Percentiles rank a stretch among this genome's conserved stretches.
Conservation (phyloP, 1,284 basidiomycete species). For the Trametes polyzona region DNA sequence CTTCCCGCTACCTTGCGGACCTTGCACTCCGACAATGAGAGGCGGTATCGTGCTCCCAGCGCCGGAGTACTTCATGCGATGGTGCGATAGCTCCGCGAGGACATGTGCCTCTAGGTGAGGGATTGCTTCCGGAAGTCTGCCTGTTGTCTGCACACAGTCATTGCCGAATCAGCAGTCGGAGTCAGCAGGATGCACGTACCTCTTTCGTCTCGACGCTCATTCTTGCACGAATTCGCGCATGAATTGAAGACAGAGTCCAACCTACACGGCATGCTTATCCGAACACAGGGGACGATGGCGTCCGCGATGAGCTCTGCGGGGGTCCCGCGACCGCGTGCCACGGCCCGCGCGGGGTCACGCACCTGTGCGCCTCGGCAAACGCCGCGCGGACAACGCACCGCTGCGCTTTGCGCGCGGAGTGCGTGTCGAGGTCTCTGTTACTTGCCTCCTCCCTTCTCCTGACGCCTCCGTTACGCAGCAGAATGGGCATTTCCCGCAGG, state of each 20-base stretch:
- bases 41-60: slow-evolving; percentile 39
- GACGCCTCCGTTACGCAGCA: too few species aligned
- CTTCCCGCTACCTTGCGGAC: slow-evolving; percentile 88
- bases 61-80: slow-evolving; percentile 25
- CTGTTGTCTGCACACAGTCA: neutral
- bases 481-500: too few species aligned
- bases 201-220: neutral
- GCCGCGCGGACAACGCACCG: slow-evolving; percentile 6
- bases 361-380: slow-evolving; percentile 6
- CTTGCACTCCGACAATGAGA: slow-evolving; percentile 82
- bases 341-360: neutral
- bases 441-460: too few species aligned
- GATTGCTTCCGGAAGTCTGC: slow-evolving; percentile 33
- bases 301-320: neutral
- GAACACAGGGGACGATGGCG: neutral
- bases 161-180: neutral
- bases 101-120: slow-evolving; percentile 51
- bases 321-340: slow-evolving; percentile 4
- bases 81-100: slow-evolving; percentile 38
- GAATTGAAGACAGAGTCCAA: too few species aligned
- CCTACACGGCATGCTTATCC: too few species aligned
- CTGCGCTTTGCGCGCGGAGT: too few species aligned
- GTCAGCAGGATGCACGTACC: neutral
- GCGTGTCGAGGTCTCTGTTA: too few species aligned
- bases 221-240: neutral